phyloP scores from a whole-genome alignment of 163 green algal species.

The Smithsoniella earleae region DNA sequence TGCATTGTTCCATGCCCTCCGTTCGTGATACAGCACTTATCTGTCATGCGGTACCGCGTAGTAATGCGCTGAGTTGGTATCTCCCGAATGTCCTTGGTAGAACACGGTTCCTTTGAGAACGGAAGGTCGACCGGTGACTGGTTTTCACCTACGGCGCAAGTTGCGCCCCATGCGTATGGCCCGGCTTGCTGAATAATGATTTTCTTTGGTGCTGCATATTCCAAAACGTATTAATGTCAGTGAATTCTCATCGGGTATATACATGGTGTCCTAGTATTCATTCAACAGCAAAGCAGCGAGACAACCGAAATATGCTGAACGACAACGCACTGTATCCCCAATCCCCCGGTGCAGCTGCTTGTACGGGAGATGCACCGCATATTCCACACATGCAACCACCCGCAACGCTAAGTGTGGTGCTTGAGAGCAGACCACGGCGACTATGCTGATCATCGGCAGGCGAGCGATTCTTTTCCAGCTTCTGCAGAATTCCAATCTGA shows the following conservation, averaged over 20 bases:
- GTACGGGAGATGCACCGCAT: constrained; percentile 6
- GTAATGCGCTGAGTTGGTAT: background rate
- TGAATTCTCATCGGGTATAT: too few species aligned
- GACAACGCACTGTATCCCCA: constrained; percentile 21
- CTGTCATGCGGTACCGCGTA: constrained; percentile 37
- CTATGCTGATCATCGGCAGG: background rate
- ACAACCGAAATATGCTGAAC: too few species aligned
- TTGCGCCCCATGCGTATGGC: constrained; percentile 39
- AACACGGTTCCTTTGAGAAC: constrained; percentile 31
- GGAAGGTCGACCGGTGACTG: constrained; percentile 51
- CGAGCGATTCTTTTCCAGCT: background rate
- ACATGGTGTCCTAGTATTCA: too few species aligned
- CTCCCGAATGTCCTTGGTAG: constrained; percentile 22
- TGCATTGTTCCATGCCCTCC: constrained; percentile 62
- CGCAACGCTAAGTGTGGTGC: background rate
- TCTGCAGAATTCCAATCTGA: background rate
- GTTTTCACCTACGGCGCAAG: constrained; percentile 39
- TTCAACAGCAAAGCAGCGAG: too few species aligned
- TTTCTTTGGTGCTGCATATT: constrained; percentile 21
- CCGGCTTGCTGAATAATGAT: constrained; percentile 31
- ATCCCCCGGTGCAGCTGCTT: constrained; percentile 13
- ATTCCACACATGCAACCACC: constrained; percentile 29
- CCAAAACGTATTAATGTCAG: too few species aligned
- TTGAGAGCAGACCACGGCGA: constrained; percentile 14
- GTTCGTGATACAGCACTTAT: constrained; percentile 46